phyloP scores from a whole-genome alignment of 2,329 filamentous ascomycete genomes.

The Verticillium zaregamsianum region DNA sequence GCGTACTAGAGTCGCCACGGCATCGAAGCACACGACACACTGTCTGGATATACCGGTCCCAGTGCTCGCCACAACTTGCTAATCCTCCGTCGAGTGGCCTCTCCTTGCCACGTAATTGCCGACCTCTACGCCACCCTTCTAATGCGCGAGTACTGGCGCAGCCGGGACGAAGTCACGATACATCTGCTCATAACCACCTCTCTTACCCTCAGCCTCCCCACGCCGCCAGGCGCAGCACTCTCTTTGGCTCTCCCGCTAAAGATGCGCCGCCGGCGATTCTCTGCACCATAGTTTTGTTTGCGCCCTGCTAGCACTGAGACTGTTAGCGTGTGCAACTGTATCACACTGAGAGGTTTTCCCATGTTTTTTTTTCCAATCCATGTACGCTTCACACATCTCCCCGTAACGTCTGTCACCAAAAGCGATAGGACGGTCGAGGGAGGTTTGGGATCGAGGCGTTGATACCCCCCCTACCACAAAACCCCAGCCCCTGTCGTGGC shows the following conservation, averaged over 20 bases:
- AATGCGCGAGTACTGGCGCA: slow-evolving; percentile 15
- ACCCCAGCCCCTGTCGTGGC: background rate
- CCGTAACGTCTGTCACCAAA: slow-evolving; percentile 10
- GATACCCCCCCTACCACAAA: slow-evolving; percentile 10
- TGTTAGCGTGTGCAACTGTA: slow-evolving; percentile 13
- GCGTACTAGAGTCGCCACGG: slow-evolving; percentile 55
- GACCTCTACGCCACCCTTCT: slow-evolving; percentile 12
- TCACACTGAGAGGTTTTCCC: slow-evolving; percentile 11
- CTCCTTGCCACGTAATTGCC: slow-evolving; percentile 14
- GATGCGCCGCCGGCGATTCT: background rate
- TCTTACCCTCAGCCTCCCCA: background rate
- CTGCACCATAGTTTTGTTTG: background rate
- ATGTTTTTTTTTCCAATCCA: slow-evolving; percentile 13
- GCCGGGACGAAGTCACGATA: slow-evolving; percentile 1
- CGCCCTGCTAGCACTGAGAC: slow-evolving; percentile 1
- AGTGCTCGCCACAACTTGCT: slow-evolving; percentile 14
- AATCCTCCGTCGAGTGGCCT: slow-evolving; percentile 13
- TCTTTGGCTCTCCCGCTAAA: background rate
- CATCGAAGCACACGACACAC: slow-evolving; percentile 7
- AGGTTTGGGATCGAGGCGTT: slow-evolving; percentile 13
- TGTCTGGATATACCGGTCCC: slow-evolving; percentile 14
- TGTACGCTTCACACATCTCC: slow-evolving; percentile 13
- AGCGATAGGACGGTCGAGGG: slow-evolving; percentile 11
- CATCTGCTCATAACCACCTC: background rate
- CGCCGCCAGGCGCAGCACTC: background rate